Evolutionary conservation across 768 basidiomycete genomes (phyloP).

Genomic region (Tylopilus sp.): DNA sequence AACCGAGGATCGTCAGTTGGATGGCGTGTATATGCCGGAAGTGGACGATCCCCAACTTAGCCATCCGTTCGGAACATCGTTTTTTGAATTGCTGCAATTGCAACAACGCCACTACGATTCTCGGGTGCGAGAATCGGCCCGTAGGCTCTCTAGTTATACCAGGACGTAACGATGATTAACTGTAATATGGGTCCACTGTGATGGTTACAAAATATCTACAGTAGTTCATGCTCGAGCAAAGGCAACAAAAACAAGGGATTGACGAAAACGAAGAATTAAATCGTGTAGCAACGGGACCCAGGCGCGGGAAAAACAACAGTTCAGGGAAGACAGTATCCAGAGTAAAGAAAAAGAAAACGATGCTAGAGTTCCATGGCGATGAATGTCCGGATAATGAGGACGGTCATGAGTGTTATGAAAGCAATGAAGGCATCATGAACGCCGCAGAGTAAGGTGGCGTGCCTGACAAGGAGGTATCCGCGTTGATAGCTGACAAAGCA

Average conservation of each 20-base stretch:
- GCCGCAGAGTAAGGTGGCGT: constrained; percentile 27
- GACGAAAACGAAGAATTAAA: constrained; percentile 21
- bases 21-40: constrained; percentile 83
- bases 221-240: constrained; percentile 19
- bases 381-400: constrained; percentile 19
- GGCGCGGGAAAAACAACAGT: constrained; percentile 14
- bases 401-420: constrained; percentile 31
- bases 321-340: constrained; percentile 32
- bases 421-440: constrained; percentile 32
- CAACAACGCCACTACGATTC: constrained; percentile 60
- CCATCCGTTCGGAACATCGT: constrained; percentile 78
- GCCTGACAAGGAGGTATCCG: constrained; percentile 20
- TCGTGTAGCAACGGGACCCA: constrained; percentile 10
- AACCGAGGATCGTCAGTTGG: constrained; percentile 79
- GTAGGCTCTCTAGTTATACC: constrained; percentile 46
- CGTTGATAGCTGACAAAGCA: constrained; percentile 38
- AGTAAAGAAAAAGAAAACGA: constrained; percentile 8
- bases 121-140: constrained; percentile 64
- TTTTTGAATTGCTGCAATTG: constrained; percentile 80
- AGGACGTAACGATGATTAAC: constrained; percentile 33
- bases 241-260: constrained; percentile 21
- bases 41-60: constrained; percentile 86
- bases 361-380: constrained; percentile 22
- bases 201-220: constrained; percentile 34
- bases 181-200: constrained; percentile 25